Conservation (phyloP, 805 yeast species). For the Yamadazyma insecticola region DNA sequence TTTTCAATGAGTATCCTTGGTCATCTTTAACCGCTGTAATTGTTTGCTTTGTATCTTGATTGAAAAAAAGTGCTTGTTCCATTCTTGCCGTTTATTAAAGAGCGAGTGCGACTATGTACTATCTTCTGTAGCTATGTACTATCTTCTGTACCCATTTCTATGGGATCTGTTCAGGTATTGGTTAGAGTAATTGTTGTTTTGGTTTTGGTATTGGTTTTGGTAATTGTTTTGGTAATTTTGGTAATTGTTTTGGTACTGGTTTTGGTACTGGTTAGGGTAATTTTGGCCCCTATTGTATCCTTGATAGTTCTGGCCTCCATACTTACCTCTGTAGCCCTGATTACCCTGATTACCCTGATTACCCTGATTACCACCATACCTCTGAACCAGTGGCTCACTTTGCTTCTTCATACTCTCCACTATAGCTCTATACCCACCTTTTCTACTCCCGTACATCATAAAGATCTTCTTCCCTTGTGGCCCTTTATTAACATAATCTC, state of each 20-base stretch:
- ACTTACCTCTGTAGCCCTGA: constrained; percentile 9
- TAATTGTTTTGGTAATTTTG: constrained; percentile 1
- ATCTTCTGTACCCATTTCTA: constrained; percentile 10
- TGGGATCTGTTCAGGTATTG: constrained; percentile 1
- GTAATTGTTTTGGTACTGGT: constrained; percentile 8
- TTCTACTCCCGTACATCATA: constrained; percentile 28
- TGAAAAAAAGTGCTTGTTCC: constrained; percentile 3
- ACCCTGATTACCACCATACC: constrained; percentile 11
- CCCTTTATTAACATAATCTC: constrained; percentile 36
- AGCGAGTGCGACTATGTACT: too few relatives aligned
- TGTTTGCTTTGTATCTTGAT: not conserved
- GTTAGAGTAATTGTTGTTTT: constrained; percentile 2
- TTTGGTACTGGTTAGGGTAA: constrained; percentile 7
- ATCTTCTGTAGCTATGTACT: too few relatives aligned
- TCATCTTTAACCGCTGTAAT: constrained; percentile 4
- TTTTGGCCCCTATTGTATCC: constrained; percentile 7
- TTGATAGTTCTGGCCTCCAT: not conserved
- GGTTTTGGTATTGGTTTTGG: constrained; percentile 2
- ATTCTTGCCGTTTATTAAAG: too few relatives aligned
- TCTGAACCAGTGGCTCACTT: constrained; percentile 1
- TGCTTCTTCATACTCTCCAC: constrained; percentile 9
- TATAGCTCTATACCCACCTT: constrained; percentile 36
- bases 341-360: constrained; percentile 7
- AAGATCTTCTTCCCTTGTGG: constrained; percentile 33
- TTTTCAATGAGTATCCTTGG: not conserved